These are phyloP conservation scores for Spirogloea muscicola DNA, from an alignment of 139 green algal genomes.

Conservation along the genomic window DNA sequence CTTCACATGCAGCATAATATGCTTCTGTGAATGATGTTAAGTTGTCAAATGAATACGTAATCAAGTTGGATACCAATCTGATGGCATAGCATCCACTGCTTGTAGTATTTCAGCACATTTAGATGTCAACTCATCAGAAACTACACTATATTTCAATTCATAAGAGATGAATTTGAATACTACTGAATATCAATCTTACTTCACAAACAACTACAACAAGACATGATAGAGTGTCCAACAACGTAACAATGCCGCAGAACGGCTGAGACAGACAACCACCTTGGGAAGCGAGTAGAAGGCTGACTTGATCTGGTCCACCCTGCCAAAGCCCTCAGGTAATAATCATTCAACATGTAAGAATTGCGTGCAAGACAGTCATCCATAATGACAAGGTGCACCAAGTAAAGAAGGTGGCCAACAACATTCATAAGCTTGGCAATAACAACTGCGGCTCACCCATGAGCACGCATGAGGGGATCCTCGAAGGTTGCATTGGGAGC, in stretches of 20 bases:
- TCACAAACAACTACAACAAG: too few relatives aligned
- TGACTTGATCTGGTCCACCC: conserved; percentile 14
- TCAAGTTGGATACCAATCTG: not conserved
- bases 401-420: not conserved
- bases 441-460: too few relatives aligned
- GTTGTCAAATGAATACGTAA: not conserved
- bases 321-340: not conserved
- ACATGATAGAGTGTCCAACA: too few relatives aligned
- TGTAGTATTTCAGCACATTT: too few relatives aligned
- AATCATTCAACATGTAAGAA: not conserved
- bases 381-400: not conserved
- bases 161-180: too few relatives aligned
- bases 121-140: too few relatives aligned
- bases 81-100: not conserved
- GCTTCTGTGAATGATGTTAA: too few relatives aligned
- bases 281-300: conserved; percentile 18
- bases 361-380: not conserved
- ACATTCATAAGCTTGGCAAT: too few relatives aligned
- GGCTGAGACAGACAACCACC: not conserved
- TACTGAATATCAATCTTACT: too few relatives aligned
- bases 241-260: not conserved
- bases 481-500: conserved; percentile 12
- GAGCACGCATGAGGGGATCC: conserved; percentile 6
- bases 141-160: too few relatives aligned
- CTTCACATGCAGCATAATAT: too few relatives aligned